A percentile compares a stretch with the other conserved stretches of the same genome.
Evolutionary conservation across 2,329 filamentous ascomycete genomes (phyloP).

Genomic region (Dactylellina haptotyla): DNA sequence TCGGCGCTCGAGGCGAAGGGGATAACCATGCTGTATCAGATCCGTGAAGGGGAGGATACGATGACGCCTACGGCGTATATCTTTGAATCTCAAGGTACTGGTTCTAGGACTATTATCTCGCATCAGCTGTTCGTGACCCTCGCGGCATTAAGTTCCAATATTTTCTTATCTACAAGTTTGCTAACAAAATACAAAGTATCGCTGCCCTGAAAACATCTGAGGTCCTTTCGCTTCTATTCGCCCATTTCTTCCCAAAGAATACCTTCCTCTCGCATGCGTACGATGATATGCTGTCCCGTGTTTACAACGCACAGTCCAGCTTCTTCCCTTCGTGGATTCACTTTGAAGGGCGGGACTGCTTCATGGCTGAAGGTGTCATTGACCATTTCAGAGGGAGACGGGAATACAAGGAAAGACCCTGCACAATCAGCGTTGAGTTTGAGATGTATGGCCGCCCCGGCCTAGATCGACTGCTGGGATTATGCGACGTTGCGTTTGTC

Average conservation of each 20-base stretch:
- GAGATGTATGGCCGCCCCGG: conserved; percentile 54
- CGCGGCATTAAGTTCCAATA: background rate
- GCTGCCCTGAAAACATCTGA: conserved; percentile 27
- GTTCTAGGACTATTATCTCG: conserved; percentile 54
- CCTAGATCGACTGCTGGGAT: conserved; percentile 40
- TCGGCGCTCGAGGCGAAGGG: conserved; percentile 42
- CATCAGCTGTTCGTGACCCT: conserved; percentile 41
- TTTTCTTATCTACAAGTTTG: background rate
- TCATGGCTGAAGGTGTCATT: conserved; percentile 47
- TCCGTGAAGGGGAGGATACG: conserved; percentile 32
- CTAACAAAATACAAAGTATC: conserved; percentile 5
- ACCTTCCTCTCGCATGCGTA: conserved; percentile 35
- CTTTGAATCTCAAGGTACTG: conserved; percentile 49
- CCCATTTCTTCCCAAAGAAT: conserved; percentile 41
- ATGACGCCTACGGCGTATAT: conserved; percentile 54
- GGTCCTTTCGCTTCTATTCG: conserved; percentile 32
- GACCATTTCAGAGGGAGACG: conserved; percentile 15
- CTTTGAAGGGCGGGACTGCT: conserved; percentile 55
- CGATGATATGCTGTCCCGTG: conserved; percentile 49
- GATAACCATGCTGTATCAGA: conserved; percentile 49
- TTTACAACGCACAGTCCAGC: conserved; percentile 42
- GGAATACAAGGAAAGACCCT: conserved; percentile 10
- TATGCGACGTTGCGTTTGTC: conserved; percentile 53
- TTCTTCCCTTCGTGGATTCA: conserved; percentile 55
- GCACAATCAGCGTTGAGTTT: conserved; percentile 54